phyloP scores from a whole-genome alignment of 108 stramenopile genomes.

The Schizochytrium sp. region DNA sequence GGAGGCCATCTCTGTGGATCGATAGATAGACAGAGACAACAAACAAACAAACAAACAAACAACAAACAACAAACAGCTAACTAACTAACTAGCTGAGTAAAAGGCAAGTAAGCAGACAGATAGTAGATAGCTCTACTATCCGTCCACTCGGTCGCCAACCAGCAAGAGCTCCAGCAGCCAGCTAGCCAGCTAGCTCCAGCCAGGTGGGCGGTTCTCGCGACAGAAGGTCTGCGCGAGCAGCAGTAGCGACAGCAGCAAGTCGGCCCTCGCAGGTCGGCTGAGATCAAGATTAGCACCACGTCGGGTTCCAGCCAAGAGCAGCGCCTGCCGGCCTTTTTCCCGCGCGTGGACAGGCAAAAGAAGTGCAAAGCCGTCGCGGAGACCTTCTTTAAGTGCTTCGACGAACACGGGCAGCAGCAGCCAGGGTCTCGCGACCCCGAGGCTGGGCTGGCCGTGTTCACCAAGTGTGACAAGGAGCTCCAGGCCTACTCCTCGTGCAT shows the following conservation, averaged over 20 bases:
- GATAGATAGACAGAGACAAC: too few relatives aligned
- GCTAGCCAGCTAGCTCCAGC: too few relatives aligned
- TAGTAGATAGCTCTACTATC: too few relatives aligned
- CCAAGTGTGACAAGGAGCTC: slow-evolving; percentile 25
- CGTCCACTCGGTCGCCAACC: too few relatives aligned
- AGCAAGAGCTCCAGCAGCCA: too few relatives aligned
- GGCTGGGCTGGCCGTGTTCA: slow-evolving; percentile 50
- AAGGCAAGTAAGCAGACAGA: too few relatives aligned
- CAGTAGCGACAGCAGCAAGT: background rate
- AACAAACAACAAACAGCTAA: too few relatives aligned
- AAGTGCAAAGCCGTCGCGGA: slow-evolving; percentile 32
- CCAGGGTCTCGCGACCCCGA: slow-evolving; percentile 49
- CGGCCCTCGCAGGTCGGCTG: background rate
- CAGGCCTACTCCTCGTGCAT: slow-evolving; percentile 40
- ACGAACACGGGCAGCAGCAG: slow-evolving; percentile 52
- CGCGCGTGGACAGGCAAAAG: slow-evolving; percentile 39
- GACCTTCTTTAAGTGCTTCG: slow-evolving; percentile 44
- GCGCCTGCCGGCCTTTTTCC: slow-evolving; percentile 47
- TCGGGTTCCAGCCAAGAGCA: background rate
- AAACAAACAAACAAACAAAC: too few relatives aligned
- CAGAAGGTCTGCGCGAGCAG: background rate
- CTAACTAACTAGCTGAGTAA: too few relatives aligned
- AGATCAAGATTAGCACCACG: background rate
- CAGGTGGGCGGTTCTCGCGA: too few relatives aligned
- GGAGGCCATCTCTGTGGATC: too few relatives aligned